These are phyloP conservation scores for Angomonas ambiguus DNA, from an alignment of 208 protist genomes.

Conservation along the genomic window DNA sequence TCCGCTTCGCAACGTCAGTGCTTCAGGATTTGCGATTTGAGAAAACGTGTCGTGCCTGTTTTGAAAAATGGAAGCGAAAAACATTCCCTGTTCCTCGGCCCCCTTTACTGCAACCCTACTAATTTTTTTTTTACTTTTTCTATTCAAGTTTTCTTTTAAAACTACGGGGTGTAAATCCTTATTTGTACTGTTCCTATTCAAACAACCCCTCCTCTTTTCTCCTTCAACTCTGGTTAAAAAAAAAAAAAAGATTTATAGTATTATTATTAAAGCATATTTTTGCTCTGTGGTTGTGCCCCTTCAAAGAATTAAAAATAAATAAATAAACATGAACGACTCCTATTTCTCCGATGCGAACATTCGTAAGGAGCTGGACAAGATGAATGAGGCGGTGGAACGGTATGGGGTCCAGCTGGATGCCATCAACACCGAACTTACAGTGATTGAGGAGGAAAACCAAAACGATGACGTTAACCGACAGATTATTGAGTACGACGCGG, in stretches of 20 bases:
- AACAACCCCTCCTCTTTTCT: not conserved
- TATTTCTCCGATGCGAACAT: conserved; percentile 16
- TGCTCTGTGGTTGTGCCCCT: not conserved
- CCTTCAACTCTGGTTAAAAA: not conserved
- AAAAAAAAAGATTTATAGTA: not conserved
- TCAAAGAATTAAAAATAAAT: not conserved
- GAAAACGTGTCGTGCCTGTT: conserved; percentile 27
- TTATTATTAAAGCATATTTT: not conserved
- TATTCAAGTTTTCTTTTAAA: too few relatives aligned
- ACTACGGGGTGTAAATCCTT: too few relatives aligned
- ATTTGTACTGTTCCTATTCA: not conserved
- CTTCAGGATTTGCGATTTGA: conserved; percentile 50
- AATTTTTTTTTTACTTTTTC: conserved; percentile 6
- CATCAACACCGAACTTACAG: conserved; percentile 34
- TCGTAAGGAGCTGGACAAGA: conserved; percentile 53
- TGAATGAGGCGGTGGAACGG: conserved; percentile 48
- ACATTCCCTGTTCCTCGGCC: conserved; percentile 19
- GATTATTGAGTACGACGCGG: conserved; percentile 57
- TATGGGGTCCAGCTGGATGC: conserved; percentile 47
- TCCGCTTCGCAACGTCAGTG: conserved; percentile 31
- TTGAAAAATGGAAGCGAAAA: conserved; percentile 32
- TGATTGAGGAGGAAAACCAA: conserved; percentile 63
- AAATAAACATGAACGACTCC: conserved; percentile 1
- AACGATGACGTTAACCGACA: conserved; percentile 63
- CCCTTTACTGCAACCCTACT: not conserved